Base-by-base conservation (phyloP, 331 rosid species). In the Prunus yedoensis region DNA sequence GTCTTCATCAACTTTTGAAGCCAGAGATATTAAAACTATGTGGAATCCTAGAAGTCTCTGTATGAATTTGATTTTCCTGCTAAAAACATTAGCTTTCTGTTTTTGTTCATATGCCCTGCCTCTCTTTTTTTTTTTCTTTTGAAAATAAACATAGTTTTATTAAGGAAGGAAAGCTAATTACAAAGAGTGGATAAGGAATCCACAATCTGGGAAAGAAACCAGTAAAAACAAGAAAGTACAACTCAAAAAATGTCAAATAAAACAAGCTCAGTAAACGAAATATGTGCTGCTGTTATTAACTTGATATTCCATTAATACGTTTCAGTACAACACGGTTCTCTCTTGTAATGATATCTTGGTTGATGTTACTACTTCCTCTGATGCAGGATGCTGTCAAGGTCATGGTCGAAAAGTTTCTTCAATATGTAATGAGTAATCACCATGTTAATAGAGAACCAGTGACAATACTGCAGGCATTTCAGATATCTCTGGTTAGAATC, bases 401-500 rank as follows among this genome's bases (percentile, higher is more conserved):
- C 71, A 75, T 76, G 92, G 96, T 73, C 47, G 80, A 80, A 73
- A 77, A 61, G 68, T 90, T 87, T 83, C 90, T 90, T 50, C 86
- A 90, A 70, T 92, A 87, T 85, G 83, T 91, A 17, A 77, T 89
- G 89, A 69, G 75, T 83, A 86, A 92, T 82, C 92, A 88, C 81
- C 86, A 13, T 73, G 86, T 91, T 86, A 64, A 66, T 46, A 74
- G 72, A 4, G 87, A 90, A 80, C 83, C 91, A 64, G 82, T 64
- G 18, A 86, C 96, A 61, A 74, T 85, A 74, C 74, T 87, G 66
- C 94, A 94, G 84, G 93, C 97, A 63, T 89, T 91, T 74, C 96
- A 92, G 89, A 78, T 94, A 80, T 89, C 97, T 70, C 83, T 94
- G 99, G 99, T 94, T 71, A 82, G 91, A 74, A 76, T 69, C 47